Evolutionary conservation across 345 rosid genomes (phyloP).

Genomic region (Gynandropsis gynandra): DNA sequence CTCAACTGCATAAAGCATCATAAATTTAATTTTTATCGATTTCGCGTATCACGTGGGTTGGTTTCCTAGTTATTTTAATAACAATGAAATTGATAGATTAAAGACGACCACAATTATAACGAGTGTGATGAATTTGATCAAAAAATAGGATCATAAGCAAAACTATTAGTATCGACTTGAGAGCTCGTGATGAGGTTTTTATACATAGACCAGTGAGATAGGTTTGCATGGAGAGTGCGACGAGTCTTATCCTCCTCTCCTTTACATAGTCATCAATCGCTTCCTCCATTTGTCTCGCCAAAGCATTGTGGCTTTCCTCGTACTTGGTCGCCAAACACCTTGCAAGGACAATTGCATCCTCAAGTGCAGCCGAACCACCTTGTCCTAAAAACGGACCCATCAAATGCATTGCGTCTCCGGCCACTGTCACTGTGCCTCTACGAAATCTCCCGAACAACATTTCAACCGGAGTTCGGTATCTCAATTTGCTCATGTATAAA

Average conservation of each 20-base stretch:
- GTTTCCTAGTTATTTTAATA: too few relatives aligned
- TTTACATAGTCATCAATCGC: slow-evolving; percentile 31
- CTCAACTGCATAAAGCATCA: too few relatives aligned
- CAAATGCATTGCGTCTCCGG: slow-evolving; percentile 45
- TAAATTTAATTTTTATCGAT: too few relatives aligned
- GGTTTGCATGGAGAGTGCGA: slow-evolving; percentile 37
- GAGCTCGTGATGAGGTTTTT: slow-evolving; percentile 18
- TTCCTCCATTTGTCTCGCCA: slow-evolving; percentile 16
- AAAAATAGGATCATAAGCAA: slow-evolving; percentile 27
- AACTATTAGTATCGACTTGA: slow-evolving; percentile 17
- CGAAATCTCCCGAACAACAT: slow-evolving; percentile 23
- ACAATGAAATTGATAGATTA: too few relatives aligned
- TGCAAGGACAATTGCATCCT: slow-evolving; percentile 47
- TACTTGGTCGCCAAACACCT: slow-evolving; percentile 34
- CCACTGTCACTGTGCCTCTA: slow-evolving; percentile 39
- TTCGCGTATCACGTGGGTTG: too few relatives aligned
- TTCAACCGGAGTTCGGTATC: slow-evolving; percentile 40
- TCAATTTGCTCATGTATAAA: slow-evolving; percentile 28
- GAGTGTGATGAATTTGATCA: slow-evolving; percentile 26
- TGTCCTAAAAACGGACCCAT: slow-evolving; percentile 54
- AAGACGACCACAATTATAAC: slow-evolving; percentile 37
- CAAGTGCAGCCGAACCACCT: slow-evolving; percentile 39
- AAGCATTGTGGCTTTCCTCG: neutral
- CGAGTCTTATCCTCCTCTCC: slow-evolving; percentile 37
- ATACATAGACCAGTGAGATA: slow-evolving; percentile 31